Evolutionary conservation across 2,329 filamentous ascomycete genomes (phyloP), one percentile per base, ranked within the genome.

Genomic region (Aspergillus proliferans): DNA sequence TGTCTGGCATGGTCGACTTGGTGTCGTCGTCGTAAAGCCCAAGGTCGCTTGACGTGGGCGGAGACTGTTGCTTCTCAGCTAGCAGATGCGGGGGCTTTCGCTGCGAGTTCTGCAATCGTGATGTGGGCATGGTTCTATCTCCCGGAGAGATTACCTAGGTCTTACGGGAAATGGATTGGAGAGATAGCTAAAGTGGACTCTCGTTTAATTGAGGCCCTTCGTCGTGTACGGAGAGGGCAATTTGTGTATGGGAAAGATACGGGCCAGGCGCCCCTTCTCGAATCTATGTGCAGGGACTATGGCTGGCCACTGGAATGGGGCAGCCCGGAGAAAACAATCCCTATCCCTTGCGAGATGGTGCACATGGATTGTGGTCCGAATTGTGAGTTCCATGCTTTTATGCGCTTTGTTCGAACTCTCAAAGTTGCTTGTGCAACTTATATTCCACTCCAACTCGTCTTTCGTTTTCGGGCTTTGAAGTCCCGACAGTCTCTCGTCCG

Each of bases 61-160:
- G 76, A 81, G 52, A 61, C 66, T 9, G 48, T 69, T 30, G 48
- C 68, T 6, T 66, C 71, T 24, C 60, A 62, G 24, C 64, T 81
- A 34, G 73, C 81, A n/a, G 86, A 92, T 61, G 80, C 87, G 3
- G 70, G 79, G 5, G 71, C 91, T 15, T 94, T 95, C 66, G 82
- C 85, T 41, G 67, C 78, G 30, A 90, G 87, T 18, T 83, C 81
- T 36, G 85, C 84, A 19, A 71, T 88, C 34, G 84, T 94, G 57
- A 95, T 94, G 89, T 92, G 87, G 85, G 80, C 87, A 15, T 95
- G 87, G 87, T 85, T 94, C 65, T 95, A 92, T 71, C 67, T 75
- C 8, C 87, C 88, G 0, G 76, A 81, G 33, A 77, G 81, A 18
- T 77, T 95, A 1, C 89, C 89, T 2, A 76, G 73, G 24, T 78